A percentile compares a stretch with the other conserved stretches of the same genome.
These are phyloP conservation scores for Poronia punctata DNA, from an alignment of 495 filamentous ascomycete species.

Conservation along the genomic window DNA sequence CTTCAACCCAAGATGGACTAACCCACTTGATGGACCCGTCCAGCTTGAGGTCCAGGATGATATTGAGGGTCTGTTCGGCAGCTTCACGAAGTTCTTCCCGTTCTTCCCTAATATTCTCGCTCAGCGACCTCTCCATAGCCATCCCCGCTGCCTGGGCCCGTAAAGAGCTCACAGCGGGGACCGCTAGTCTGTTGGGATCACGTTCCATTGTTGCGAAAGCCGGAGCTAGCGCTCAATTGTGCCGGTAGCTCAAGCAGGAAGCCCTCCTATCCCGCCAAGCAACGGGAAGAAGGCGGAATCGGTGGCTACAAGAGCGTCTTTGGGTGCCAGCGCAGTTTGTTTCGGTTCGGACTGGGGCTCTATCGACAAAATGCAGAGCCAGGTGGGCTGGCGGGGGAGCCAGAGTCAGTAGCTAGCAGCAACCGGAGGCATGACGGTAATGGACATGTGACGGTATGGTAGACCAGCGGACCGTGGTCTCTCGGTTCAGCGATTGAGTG, in stretches of 20 bases:
- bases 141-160: conserved; percentile 36
- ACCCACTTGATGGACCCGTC: conserved; percentile 89
- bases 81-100: conserved; percentile 89
- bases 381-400: conserved; percentile 39
- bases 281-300: too few relatives aligned
- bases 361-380: conserved; percentile 23
- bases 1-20: conserved; percentile 92
- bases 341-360: conserved; percentile 9
- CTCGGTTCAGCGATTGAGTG: too few relatives aligned
- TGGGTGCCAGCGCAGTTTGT: conserved; percentile 5
- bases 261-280: too few relatives aligned
- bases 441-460: conserved; percentile 22
- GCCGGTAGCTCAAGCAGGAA: too few relatives aligned
- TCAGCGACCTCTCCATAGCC: conserved; percentile 45
- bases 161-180: conserved; percentile 42
- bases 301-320: conserved; percentile 22
- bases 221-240: conserved; percentile 21
- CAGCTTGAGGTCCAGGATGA: conserved; percentile 86
- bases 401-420: conserved; percentile 42
- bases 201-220: conserved; percentile 35
- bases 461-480: conserved; percentile 16
- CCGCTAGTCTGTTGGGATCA: conserved; percentile 35
- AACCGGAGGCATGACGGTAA: conserved; percentile 43
- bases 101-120: conserved; percentile 57
- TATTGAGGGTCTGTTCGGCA: conserved; percentile 91